Base-by-base conservation (phyloP, 2,329 filamentous ascomycete genomes). In the Hypoxylon rubiginosum region DNA sequence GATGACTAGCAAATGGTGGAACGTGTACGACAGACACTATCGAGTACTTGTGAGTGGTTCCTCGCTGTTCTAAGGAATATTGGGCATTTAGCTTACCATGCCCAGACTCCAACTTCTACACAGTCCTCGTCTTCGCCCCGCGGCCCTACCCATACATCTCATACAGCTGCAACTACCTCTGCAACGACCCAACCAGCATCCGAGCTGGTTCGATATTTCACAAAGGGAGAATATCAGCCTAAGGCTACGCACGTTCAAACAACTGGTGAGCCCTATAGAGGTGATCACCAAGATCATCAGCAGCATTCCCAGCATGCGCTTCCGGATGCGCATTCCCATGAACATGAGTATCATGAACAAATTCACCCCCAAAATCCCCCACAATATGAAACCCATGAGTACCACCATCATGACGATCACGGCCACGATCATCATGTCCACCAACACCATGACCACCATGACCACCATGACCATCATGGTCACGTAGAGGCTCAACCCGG, bases 21-120 rank as follows among this genome's bases (percentile, higher is more conserved):
- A 93, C 48, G 92, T 97, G 45, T 97, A 97, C 77, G 95, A 98
- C 80, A 86, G 88, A 67, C 94, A 98, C 81, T 94, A 97, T 77
- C 85, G 86, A 70, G 77, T 77, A 72, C 75, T 82, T 68, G 87
- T 89, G 77, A 66, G 82, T 78, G 62, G 13, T 26, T 13, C 21
- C 28, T 15, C 28, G 13, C 32, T 24, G n/a, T 59, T 62, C 55
- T 58, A 13, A 6, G 39, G 39, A 43, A 39, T 21, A 10, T 41
- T 43, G 39, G 45, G 69, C 39, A 15, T 43, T 69, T 15, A 65
- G 62, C 69, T 73, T 48, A 75, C 63, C 32, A 51, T 66, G 45
- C 50, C 32, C 63, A 75, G 73, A 67, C 71, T 17, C 46, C 71
- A 6, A 36, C 53, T 46, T 34, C 30, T 43, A 41, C 66, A 15